These are phyloP conservation scores for Cercospora canescens DNA, from an alignment of 2,329 filamentous ascomycete species.

Conservation along the genomic window DNA sequence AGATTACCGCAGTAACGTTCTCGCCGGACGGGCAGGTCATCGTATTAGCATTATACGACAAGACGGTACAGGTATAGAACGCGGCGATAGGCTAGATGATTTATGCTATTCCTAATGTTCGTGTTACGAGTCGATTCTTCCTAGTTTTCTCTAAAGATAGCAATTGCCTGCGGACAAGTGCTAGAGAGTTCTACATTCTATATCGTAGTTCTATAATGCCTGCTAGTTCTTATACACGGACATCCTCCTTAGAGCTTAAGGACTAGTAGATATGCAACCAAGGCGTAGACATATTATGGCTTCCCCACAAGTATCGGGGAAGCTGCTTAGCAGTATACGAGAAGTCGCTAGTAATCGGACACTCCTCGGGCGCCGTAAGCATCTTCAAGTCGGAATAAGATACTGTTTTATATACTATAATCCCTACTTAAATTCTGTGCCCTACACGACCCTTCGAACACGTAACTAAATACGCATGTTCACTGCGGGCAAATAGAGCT, in stretches of 20 bases:
- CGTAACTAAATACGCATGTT: neutral
- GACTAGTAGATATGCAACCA: too few relatives aligned
- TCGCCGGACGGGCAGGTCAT: neutral
- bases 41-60: neutral
- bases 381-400: too few relatives aligned
- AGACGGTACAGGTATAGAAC: neutral
- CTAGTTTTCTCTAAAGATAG: neutral
- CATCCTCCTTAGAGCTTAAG: too few relatives aligned
- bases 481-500: neutral
- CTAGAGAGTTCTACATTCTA: neutral
- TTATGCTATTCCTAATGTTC: neutral
- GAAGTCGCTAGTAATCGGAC: too few relatives aligned
- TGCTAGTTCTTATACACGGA: too few relatives aligned
- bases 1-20: too few relatives aligned
- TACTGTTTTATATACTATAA: too few relatives aligned
- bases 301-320: too few relatives aligned
- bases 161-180: neutral
- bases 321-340: too few relatives aligned
- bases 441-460: neutral
- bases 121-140: neutral
- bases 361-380: too few relatives aligned
- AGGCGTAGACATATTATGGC: too few relatives aligned
- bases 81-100: neutral
- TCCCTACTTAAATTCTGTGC: neutral
- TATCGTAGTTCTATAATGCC: too few relatives aligned